phyloP scores from a whole-genome alignment of 2,329 filamentous ascomycete genomes.

The Dissoconium aciculare region DNA sequence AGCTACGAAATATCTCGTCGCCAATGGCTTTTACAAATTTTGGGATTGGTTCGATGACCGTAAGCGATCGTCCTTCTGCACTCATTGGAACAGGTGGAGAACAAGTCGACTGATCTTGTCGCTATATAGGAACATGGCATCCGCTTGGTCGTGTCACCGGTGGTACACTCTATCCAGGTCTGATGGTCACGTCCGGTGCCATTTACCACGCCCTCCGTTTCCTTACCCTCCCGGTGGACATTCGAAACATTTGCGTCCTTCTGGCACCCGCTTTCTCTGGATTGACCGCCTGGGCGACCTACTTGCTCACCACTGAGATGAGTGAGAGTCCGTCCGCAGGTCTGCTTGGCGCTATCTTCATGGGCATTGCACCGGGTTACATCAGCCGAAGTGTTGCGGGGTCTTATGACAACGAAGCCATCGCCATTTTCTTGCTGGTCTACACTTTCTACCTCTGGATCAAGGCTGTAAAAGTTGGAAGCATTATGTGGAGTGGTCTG shows the following conservation, averaged over 20 bases:
- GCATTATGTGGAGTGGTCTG: conserved; percentile 88
- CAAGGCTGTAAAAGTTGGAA: conserved; percentile 91
- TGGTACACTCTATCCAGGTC: conserved; percentile 92
- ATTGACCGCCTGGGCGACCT: conserved; percentile 79
- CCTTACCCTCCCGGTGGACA: conserved; percentile 85
- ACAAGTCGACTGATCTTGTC: conserved; percentile 1
- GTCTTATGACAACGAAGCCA: conserved; percentile 98
- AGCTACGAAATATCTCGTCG: conserved; percentile 91
- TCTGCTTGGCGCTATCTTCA: conserved; percentile 84
- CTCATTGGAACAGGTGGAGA: not conserved
- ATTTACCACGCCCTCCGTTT: conserved; percentile 90
- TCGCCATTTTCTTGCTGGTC: conserved; percentile 95
- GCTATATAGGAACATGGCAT: conserved; percentile 70
- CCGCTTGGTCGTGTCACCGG: conserved; percentile 95
- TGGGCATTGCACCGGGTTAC: conserved; percentile 95
- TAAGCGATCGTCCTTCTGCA: no score
- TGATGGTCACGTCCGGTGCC: conserved; percentile 96
- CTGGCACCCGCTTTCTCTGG: conserved; percentile 91
- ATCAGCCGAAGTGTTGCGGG: conserved; percentile 95
- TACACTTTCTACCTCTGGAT: conserved; percentile 99
- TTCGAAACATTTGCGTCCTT: conserved; percentile 95
- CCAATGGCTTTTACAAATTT: conserved; percentile 95
- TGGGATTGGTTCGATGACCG: conserved; percentile 99
- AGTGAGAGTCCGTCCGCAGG: conserved; percentile 87
- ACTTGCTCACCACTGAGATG: conserved; percentile 95